Percentiles rank a stretch among this genome's conserved stretches.
phyloP scores from a whole-genome alignment of 768 basidiomycete species.

The Mycena amicta region DNA sequence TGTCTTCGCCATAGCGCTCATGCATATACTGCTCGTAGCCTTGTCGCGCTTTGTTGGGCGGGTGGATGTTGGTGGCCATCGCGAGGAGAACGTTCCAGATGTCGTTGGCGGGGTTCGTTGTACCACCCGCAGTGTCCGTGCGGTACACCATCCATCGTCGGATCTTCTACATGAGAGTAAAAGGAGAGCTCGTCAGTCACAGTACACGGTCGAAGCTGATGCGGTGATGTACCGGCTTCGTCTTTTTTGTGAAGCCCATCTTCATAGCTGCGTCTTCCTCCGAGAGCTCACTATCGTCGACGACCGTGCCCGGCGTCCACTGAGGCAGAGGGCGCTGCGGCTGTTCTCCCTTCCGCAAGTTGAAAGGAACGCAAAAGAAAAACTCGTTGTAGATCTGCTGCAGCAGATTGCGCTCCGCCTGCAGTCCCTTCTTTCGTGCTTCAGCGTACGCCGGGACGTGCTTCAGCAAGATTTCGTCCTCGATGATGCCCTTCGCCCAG shows the following conservation, averaged over 20 bases:
- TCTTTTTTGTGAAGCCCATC: too few relatives aligned
- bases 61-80: neutral
- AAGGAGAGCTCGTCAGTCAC: neutral
- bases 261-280: neutral
- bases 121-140: neutral
- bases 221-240: too few relatives aligned
- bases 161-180: conserved; percentile 5
- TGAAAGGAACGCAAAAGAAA: neutral
- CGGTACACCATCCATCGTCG: conserved; percentile 5
- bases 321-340: neutral
- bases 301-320: neutral
- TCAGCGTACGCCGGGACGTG: conserved; percentile 7
- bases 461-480: neutral
- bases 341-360: neutral
- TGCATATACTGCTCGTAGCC: conserved; percentile 9
- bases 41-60: conserved; percentile 3
- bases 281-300: neutral
- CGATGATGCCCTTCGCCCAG: neutral
- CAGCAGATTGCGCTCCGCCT: neutral
- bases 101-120: neutral
- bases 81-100: neutral
- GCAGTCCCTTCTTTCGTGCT: neutral
- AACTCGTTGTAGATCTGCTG: conserved; percentile 10
- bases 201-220: too few relatives aligned
- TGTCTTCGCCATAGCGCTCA: neutral